phyloP scores from a whole-genome alignment of 2,329 filamentous ascomycete species.

The Neophaeococcomyces aloes region DNA sequence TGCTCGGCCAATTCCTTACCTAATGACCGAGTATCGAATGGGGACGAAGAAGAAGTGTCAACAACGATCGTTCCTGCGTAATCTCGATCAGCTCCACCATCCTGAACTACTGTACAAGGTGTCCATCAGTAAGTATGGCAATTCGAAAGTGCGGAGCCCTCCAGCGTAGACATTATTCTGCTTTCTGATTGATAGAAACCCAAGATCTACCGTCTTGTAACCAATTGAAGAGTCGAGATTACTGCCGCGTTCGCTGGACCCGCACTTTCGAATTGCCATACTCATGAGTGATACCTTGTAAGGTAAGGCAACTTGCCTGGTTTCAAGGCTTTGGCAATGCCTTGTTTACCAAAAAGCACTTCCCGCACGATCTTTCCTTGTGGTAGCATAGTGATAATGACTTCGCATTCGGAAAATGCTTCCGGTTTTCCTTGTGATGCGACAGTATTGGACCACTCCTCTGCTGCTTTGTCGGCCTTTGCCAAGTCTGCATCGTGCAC shows the following conservation, averaged over 20 bases:
- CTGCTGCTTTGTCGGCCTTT: slow-evolving; percentile 15
- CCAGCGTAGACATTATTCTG: too few relatives aligned
- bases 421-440: slow-evolving; percentile 20
- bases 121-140: too few relatives aligned
- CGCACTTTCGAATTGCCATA: too few relatives aligned
- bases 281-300: too few relatives aligned
- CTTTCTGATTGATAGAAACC: too few relatives aligned
- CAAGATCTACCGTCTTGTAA: too few relatives aligned
- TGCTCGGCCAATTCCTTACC: slow-evolving; percentile 12
- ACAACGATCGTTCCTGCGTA: slow-evolving; percentile 14
- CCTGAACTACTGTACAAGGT: too few relatives aligned
- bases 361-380: slow-evolving; percentile 28
- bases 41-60: slow-evolving; percentile 19
- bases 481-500: slow-evolving; percentile 25
- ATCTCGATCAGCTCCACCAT: background rate
- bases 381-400: slow-evolving; percentile 29
- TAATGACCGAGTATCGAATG: slow-evolving; percentile 15
- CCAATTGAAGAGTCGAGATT: too few relatives aligned
- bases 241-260: too few relatives aligned
- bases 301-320: slow-evolving; percentile 27
- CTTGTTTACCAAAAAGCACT: slow-evolving; percentile 23
- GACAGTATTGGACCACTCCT: slow-evolving; percentile 23
- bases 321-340: slow-evolving; percentile 24
- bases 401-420: slow-evolving; percentile 26
- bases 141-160: too few relatives aligned